A percentile compares a stretch with the other conserved stretches of the same genome.
Evolutionary conservation across 352 stramenopile species (phyloP).

Genomic region (Globisporangium paddicum): DNA sequence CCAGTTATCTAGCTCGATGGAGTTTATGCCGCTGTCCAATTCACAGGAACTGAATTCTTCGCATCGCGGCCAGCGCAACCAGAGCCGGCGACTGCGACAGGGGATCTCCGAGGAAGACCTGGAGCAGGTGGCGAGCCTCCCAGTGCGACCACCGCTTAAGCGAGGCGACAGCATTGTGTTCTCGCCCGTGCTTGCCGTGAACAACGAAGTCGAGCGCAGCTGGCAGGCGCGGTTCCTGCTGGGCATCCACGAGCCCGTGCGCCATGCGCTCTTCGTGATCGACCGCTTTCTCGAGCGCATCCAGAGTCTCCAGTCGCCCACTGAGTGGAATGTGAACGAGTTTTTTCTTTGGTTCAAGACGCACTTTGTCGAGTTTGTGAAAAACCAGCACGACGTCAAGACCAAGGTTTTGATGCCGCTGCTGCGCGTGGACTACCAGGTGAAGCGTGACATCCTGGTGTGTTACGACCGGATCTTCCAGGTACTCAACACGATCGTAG

Average conservation of each 20-base stretch:
- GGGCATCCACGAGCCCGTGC: conserved; percentile 71
- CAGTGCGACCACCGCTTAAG: conserved; percentile 37
- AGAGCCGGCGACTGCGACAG: conserved; percentile 23
- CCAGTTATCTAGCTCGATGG: conserved; percentile 10
- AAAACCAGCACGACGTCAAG: conserved; percentile 69
- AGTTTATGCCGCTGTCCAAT: neutral
- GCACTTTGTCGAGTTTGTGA: conserved; percentile 78
- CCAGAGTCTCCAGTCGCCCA: conserved; percentile 28
- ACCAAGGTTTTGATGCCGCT: conserved; percentile 55
- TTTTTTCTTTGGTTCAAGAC: conserved; percentile 82
- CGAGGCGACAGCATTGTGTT: conserved; percentile 54
- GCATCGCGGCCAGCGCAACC: neutral
- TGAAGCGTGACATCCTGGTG: conserved; percentile 57
- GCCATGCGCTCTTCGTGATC: conserved; percentile 79
- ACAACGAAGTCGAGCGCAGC: conserved; percentile 50
- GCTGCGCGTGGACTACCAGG: conserved; percentile 48
- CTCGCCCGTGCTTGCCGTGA: conserved; percentile 49
- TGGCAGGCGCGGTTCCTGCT: conserved; percentile 78
- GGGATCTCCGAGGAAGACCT: conserved; percentile 41
- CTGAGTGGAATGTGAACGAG: conserved; percentile 53
- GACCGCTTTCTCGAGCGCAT: conserved; percentile 73
- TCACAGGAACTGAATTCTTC: neutral
- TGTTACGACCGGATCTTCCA: conserved; percentile 65
- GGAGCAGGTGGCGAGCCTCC: conserved; percentile 27
- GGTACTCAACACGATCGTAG: conserved; percentile 50